Evolutionary conservation across 202 grass and related monocot genomes (phyloP).

Genomic region (Sporobolus alterniflorus): DNA sequence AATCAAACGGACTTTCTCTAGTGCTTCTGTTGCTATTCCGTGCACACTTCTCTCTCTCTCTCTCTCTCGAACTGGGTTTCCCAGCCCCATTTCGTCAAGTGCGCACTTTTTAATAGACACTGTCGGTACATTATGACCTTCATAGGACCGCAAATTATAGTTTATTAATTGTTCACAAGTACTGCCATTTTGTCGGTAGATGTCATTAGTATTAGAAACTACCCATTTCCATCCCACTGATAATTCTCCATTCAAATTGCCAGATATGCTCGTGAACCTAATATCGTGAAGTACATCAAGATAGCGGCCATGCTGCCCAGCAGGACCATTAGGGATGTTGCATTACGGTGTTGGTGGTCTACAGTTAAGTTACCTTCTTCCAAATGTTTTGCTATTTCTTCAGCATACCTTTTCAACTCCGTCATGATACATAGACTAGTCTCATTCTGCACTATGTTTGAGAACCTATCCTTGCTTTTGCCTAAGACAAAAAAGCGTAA

Average conservation of each 20-base stretch:
- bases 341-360: constrained; percentile 79
- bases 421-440: neutral
- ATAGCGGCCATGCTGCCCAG: constrained; percentile 89
- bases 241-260: constrained; percentile 36
- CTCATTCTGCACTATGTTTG: constrained; percentile 1
- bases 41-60: too few relatives aligned
- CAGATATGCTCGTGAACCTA: constrained; percentile 74
- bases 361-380: constrained; percentile 63
- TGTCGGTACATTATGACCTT: neutral
- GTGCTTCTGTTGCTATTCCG: constrained; percentile 3
- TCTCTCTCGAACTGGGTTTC: too few relatives aligned
- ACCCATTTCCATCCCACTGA: neutral
- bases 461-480: neutral
- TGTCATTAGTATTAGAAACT: constrained; percentile 7
- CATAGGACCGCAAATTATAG: neutral
- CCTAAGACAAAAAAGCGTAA: neutral
- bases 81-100: too few relatives aligned
- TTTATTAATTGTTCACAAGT: neutral
- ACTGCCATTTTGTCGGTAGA: constrained; percentile 10
- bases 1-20: constrained; percentile 3
- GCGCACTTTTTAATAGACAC: constrained; percentile 7
- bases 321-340: constrained; percentile 95
- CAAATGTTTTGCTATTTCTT: constrained; percentile 14
- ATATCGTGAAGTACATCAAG: constrained; percentile 91
- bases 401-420: neutral